Evolutionary conservation across 768 basidiomycete genomes (phyloP).

Genomic region (Boletellus ananas): DNA sequence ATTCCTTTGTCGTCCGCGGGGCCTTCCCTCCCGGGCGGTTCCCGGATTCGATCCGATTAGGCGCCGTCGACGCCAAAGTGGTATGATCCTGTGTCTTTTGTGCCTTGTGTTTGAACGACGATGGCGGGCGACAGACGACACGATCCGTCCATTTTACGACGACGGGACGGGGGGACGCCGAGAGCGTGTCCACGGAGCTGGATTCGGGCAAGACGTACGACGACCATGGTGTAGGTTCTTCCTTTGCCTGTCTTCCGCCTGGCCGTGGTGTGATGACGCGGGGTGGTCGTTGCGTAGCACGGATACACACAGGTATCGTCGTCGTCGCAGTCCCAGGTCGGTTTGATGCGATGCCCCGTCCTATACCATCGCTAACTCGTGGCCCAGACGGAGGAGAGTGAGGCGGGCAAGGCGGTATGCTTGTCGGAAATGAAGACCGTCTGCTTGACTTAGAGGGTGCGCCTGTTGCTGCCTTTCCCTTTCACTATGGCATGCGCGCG

Average conservation of each 20-base stretch:
- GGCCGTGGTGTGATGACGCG: not conserved
- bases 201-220: constrained; percentile 21
- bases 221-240: constrained; percentile 4
- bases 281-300: constrained; percentile 1
- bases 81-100: constrained; percentile 7
- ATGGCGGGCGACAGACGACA: constrained; percentile 5
- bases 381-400: too few species aligned
- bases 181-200: constrained; percentile 4
- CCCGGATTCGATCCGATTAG: constrained; percentile 10
- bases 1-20: constrained; percentile 9
- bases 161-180: not conserved
- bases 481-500: too few species aligned
- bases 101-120: not conserved
- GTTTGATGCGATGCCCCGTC: not conserved
- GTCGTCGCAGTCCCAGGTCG: constrained; percentile 21
- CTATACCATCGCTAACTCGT: too few species aligned
- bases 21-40: not conserved
- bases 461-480: too few species aligned
- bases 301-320: constrained; percentile 14
- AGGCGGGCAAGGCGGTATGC: too few species aligned
- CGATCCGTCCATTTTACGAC: constrained; percentile 16
- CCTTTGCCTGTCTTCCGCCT: too few species aligned
- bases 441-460: too few species aligned
- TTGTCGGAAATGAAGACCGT: too few species aligned
- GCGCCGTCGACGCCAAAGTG: constrained; percentile 7